A percentile compares a stretch with the other conserved stretches of the same genome.
phyloP scores from a whole-genome alignment of 148 eudicot genomes.

The Chenopodium berlandieri region DNA sequence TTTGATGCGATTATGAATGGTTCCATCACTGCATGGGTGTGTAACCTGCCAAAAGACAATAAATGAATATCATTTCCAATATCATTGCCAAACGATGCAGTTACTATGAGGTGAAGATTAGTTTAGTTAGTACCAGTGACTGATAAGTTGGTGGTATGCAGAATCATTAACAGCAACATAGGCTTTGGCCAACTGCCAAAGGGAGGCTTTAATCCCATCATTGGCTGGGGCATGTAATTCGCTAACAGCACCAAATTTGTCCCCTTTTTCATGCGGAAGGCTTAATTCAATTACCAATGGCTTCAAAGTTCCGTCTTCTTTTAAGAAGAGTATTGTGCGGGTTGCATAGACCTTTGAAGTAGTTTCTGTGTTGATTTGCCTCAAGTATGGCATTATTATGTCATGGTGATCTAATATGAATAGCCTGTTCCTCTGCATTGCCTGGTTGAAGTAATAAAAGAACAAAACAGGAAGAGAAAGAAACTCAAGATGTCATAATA shows the following conservation, averaged over 20 bases:
- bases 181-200: conserved; percentile 85
- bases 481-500: neutral
- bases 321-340: conserved; percentile 65
- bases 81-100: neutral
- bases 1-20: conserved; percentile 81
- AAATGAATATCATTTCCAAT: neutral
- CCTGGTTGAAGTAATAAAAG: conserved; percentile 28
- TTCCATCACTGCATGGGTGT: conserved; percentile 80
- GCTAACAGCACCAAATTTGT: conserved; percentile 47
- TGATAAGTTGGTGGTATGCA: conserved; percentile 75
- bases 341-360: conserved; percentile 62
- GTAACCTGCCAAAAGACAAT: conserved; percentile 46
- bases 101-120: neutral
- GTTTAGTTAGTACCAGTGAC: conserved; percentile 66
- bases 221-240: conserved; percentile 48
- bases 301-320: conserved; percentile 62
- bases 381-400: conserved; percentile 59
- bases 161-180: conserved; percentile 78
- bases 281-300: conserved; percentile 74
- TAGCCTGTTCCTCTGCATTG: conserved; percentile 45
- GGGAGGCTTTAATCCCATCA: conserved; percentile 48
- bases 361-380: conserved; percentile 46
- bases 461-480: neutral
- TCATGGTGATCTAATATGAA: conserved; percentile 78
- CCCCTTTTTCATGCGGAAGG: conserved; percentile 54